Conservation (phyloP, 768 basidiomycete species). For the Agrocybe praecox region DNA sequence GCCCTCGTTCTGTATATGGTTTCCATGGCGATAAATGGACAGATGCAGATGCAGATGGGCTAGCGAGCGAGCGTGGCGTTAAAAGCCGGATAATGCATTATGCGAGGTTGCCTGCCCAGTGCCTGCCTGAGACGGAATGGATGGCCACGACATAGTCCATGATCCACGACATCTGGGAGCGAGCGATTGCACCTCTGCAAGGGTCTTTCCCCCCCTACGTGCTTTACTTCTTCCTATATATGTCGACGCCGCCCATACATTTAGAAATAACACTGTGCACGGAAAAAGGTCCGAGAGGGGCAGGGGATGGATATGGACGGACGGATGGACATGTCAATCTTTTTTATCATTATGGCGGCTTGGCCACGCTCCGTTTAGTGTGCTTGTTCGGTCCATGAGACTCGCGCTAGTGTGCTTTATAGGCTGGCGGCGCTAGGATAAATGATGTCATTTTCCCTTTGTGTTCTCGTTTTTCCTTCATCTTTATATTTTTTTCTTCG, state of each 20-base stretch:
- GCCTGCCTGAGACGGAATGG: no score
- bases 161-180: no score
- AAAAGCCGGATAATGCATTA: no score
- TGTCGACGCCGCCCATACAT: not conserved
- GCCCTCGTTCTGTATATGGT: not conserved
- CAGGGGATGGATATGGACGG: no score
- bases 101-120: no score
- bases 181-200: no score
- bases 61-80: not conserved
- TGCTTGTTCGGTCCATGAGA: not conserved
- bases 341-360: no score
- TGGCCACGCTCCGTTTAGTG: not conserved
- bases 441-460: not conserved
- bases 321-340: no score
- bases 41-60: not conserved
- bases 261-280: not conserved
- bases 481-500: not conserved
- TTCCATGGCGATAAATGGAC: not conserved
- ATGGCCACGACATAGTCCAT: no score
- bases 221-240: no score
- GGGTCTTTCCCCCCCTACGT: no score
- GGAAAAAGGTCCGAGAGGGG: not conserved
- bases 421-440: not conserved
- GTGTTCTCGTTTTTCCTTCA: not conserved
- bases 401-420: not conserved